These are phyloP conservation scores for Rhynchospora pubera DNA, from an alignment of 176 grass and related monocot genomes.

Conservation along the genomic window DNA sequence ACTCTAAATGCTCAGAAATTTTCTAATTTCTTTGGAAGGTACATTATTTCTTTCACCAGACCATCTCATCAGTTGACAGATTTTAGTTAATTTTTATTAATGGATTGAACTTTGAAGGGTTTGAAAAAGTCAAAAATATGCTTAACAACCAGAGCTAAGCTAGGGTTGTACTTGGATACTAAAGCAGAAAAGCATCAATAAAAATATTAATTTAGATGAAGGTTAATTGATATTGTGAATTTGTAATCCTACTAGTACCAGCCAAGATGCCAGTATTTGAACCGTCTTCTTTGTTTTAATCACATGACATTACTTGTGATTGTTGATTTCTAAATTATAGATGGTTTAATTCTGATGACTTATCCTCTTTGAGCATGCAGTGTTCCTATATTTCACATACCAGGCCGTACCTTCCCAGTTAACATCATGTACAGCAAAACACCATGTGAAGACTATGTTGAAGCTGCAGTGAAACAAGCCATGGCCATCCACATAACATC, in stretches of 20 bases:
- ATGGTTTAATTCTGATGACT: conserved; percentile 16
- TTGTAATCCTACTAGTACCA: background rate
- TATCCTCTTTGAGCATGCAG: conserved; percentile 31
- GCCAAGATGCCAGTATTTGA: background rate
- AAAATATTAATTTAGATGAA: background rate
- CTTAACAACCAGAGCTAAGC: background rate
- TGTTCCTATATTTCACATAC: conserved; percentile 77
- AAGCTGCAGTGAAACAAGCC: conserved; percentile 88
- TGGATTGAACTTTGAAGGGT: background rate
- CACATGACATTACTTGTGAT: too few relatives aligned
- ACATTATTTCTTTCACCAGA: conserved; percentile 2
- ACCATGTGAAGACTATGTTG: conserved; percentile 96
- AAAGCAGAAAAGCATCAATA: background rate
- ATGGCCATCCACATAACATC: conserved; percentile 95
- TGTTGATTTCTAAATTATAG: background rate
- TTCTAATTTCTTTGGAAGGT: conserved; percentile 98
- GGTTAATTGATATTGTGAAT: background rate
- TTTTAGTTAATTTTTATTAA: background rate
- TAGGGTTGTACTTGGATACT: too few relatives aligned
- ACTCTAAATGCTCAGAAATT: conserved; percentile 96
- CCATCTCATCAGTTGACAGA: background rate
- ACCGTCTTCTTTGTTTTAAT: background rate
- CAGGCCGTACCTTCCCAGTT: conserved; percentile 89
- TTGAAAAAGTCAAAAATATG: background rate
- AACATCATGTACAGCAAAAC: conserved; percentile 95